Evolutionary conservation across 371 early-diverging fungal genomes (phyloP).

Genomic region (Mucor saturninus): DNA sequence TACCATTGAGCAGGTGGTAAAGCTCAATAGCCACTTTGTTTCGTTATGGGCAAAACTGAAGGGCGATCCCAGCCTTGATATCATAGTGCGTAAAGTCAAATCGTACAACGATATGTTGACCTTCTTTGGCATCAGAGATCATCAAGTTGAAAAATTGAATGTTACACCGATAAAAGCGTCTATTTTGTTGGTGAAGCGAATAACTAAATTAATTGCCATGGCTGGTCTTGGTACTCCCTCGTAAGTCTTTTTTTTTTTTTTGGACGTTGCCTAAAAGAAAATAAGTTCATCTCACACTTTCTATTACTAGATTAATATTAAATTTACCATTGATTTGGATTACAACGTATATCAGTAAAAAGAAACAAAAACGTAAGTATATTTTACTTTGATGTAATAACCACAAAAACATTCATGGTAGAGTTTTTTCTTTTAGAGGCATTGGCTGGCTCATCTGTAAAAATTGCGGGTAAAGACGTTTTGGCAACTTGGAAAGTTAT

Average conservation of each 20-base stretch:
- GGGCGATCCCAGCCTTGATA: slow-evolving; percentile 73
- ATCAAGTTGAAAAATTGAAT: slow-evolving; percentile 87
- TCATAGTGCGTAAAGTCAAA: slow-evolving; percentile 68
- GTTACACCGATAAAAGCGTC: slow-evolving; percentile 75
- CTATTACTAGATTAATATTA: slow-evolving; percentile 56
- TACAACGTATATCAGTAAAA: slow-evolving; percentile 70
- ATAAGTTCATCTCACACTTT: neutral
- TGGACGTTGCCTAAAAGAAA: neutral
- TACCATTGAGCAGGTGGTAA: slow-evolving; percentile 77
- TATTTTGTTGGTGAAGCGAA: slow-evolving; percentile 63
- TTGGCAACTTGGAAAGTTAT: slow-evolving; percentile 96
- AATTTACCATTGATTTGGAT: slow-evolving; percentile 81
- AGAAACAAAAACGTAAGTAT: slow-evolving; percentile 71
- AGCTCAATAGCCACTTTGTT: slow-evolving; percentile 87
- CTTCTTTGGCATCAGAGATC: slow-evolving; percentile 93
- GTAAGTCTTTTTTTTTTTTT: slow-evolving; percentile 46
- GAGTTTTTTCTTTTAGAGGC: slow-evolving; percentile 66
- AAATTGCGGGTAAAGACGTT: slow-evolving; percentile 92
- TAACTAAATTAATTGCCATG: slow-evolving; percentile 69
- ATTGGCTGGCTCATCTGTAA: slow-evolving; percentile 88
- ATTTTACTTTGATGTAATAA: too few species aligned
- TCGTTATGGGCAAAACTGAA: slow-evolving; percentile 76
- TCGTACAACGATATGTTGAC: slow-evolving; percentile 85
- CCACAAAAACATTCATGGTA: too few species aligned
- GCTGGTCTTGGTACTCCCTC: slow-evolving; percentile 85